Percentiles rank a stretch among this genome's conserved stretches.
Evolutionary conservation across 345 rosid species (phyloP).

Genomic region (Balakata baccata): DNA sequence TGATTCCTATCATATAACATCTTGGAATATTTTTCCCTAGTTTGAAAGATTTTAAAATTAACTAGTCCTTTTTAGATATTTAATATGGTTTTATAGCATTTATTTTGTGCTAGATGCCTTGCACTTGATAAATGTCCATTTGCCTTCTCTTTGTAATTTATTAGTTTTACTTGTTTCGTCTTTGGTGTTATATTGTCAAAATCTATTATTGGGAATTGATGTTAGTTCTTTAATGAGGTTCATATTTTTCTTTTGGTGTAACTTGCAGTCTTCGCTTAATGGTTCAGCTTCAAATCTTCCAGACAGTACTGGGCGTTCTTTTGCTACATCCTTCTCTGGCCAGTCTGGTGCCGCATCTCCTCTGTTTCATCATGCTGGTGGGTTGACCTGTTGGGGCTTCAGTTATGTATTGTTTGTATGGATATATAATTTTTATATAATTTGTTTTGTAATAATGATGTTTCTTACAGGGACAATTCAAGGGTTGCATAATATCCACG

Average conservation of each 20-base stretch:
- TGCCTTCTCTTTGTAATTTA: not conserved
- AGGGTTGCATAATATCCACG: conserved; percentile 87
- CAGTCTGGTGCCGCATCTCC: conserved; percentile 94
- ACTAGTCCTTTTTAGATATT: too few species aligned
- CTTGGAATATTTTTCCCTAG: not conserved
- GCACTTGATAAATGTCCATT: not conserved
- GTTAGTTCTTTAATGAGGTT: not conserved
- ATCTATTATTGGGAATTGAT: not conserved
- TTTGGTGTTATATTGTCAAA: not conserved
- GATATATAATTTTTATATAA: too few species aligned
- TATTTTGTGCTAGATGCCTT: not conserved
- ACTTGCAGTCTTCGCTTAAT: conserved; percentile 77
- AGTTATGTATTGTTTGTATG: not conserved
- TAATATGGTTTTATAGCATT: too few species aligned
- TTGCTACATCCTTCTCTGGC: conserved; percentile 78
- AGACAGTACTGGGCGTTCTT: conserved; percentile 70
- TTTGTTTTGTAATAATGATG: not conserved
- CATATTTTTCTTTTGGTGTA: not conserved
- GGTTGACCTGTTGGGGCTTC: conserved; percentile 22
- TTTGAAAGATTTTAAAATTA: not conserved
- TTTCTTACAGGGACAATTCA: conserved; percentile 62
- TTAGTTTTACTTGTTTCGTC: not conserved
- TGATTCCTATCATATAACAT: not conserved
- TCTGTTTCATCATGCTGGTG: conserved; percentile 71
- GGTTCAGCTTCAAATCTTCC: conserved; percentile 87